A percentile compares a stretch with the other conserved stretches of the same genome.
Conservation (phyloP, 768 basidiomycete genomes). For the Mycena amicta region DNA sequence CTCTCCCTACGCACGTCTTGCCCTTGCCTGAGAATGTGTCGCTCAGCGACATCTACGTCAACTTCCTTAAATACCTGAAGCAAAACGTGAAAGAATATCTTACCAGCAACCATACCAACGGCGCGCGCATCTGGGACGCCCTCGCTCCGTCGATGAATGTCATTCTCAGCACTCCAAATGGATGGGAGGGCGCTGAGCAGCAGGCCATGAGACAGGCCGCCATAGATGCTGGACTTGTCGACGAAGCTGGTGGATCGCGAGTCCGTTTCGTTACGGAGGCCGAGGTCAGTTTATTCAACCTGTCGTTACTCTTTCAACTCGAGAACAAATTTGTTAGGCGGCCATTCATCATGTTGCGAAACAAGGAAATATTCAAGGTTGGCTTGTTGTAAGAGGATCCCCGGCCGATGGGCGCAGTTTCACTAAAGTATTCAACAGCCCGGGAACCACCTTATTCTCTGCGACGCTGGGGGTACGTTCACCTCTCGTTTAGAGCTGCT, state of each 20-base stretch:
- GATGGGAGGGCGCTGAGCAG: slow-evolving; percentile 26
- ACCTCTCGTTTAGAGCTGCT: no score
- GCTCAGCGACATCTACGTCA: slow-evolving; percentile 25
- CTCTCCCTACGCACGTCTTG: background rate
- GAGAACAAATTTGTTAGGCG: background rate
- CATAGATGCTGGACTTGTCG: slow-evolving; percentile 25
- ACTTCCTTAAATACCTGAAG: slow-evolving; percentile 29
- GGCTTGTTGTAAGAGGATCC: slow-evolving; percentile 12
- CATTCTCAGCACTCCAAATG: slow-evolving; percentile 29
- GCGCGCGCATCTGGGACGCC: slow-evolving; percentile 17
- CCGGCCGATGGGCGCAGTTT: no score
- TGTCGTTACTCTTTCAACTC: background rate
- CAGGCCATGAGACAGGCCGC: slow-evolving; percentile 28
- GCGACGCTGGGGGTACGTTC: background rate
- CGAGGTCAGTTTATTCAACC: background rate
- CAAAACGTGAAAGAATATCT: slow-evolving; percentile 24
- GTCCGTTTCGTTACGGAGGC: slow-evolving; percentile 29
- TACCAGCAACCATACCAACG: background rate
- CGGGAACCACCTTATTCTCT: background rate
- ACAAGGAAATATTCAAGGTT: slow-evolving; percentile 1
- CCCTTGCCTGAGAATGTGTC: slow-evolving; percentile 22
- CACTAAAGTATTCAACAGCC: background rate
- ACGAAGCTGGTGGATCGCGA: background rate
- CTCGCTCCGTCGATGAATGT: slow-evolving; percentile 21
- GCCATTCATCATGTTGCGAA: slow-evolving; percentile 7